These are phyloP conservation scores for Termitomyces sp. DNA, from an alignment of 768 basidiomycete genomes.

Conservation along the genomic window DNA sequence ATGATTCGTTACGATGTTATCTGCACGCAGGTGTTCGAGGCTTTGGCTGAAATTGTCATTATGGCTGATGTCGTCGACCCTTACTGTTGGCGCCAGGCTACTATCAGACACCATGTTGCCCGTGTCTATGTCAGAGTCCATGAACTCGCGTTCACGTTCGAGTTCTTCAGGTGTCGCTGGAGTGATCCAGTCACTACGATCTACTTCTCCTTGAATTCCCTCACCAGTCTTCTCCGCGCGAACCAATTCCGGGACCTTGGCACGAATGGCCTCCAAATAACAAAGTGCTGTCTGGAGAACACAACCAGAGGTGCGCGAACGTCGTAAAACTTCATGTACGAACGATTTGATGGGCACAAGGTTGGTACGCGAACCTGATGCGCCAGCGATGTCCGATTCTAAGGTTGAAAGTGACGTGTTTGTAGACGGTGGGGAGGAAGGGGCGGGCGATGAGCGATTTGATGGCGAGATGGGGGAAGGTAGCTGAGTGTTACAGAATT, in stretches of 20 bases:
- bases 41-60: slow-evolving; percentile 15
- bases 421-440: slow-evolving; percentile 19
- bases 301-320: slow-evolving; percentile 78
- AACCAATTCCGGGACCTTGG: slow-evolving; percentile 60
- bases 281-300: slow-evolving; percentile 86
- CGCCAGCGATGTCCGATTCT: slow-evolving; percentile 12
- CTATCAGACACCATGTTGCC: slow-evolving; percentile 16
- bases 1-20: background rate
- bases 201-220: slow-evolving; percentile 33
- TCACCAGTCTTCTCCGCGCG: slow-evolving; percentile 42
- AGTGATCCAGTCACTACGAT: slow-evolving; percentile 36
- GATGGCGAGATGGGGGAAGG: slow-evolving; percentile 52
- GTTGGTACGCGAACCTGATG: slow-evolving; percentile 25
- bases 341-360: slow-evolving; percentile 67
- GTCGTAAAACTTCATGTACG: slow-evolving; percentile 83
- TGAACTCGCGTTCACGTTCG: slow-evolving; percentile 31
- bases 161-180: slow-evolving; percentile 39
- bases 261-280: slow-evolving; percentile 80
- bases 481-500: slow-evolving; percentile 34
- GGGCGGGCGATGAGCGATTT: slow-evolving; percentile 26
- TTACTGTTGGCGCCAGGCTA: slow-evolving; percentile 35
- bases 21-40: slow-evolving; percentile 1
- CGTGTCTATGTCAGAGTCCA: slow-evolving; percentile 10
- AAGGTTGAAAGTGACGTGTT: slow-evolving; percentile 9
- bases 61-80: slow-evolving; percentile 26